These are phyloP conservation scores for Hypomontagnella submonticulosa DNA, from an alignment of 495 filamentous ascomycete species.

Conservation along the genomic window DNA sequence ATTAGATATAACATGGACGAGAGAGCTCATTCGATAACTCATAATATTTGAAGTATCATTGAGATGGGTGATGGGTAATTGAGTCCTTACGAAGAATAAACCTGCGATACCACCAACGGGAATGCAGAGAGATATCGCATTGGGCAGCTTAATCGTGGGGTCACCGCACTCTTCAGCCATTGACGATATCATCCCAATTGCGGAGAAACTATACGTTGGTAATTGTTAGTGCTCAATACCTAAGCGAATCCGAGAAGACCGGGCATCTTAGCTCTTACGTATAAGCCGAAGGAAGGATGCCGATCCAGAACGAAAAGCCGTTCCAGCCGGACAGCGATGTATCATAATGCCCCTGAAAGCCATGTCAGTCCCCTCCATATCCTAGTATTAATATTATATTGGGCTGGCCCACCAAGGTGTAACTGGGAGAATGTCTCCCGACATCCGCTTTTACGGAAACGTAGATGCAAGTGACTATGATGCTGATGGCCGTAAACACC, in stretches of 20 bases:
- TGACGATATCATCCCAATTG: constrained; percentile 69
- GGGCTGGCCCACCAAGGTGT: constrained; percentile 51
- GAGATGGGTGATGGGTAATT: constrained; percentile 37
- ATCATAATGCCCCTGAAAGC: constrained; percentile 65
- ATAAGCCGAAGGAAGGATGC: constrained; percentile 64
- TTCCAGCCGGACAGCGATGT: constrained; percentile 64
- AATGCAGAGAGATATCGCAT: constrained; percentile 68
- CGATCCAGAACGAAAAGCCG: constrained; percentile 64
- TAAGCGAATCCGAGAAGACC: neutral
- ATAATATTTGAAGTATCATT: neutral
- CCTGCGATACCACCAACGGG: constrained; percentile 68
- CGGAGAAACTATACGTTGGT: constrained; percentile 59
- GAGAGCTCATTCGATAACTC: neutral
- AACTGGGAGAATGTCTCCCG: constrained; percentile 56
- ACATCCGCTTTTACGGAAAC: constrained; percentile 66
- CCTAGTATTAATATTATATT: constrained; percentile 57
- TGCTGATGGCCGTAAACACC: constrained; percentile 46
- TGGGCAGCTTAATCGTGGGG: constrained; percentile 67
- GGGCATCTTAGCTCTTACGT: constrained; percentile 44
- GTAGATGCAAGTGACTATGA: constrained; percentile 51
- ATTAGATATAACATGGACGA: constrained; percentile 26
- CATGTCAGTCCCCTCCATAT: constrained; percentile 53
- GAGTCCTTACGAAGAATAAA: constrained; percentile 65
- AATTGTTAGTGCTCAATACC: constrained; percentile 8
- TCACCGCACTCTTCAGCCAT: constrained; percentile 67